Percentiles rank a stretch among this genome's conserved stretches.
phyloP scores from a whole-genome alignment of 805 yeast genomes.

The Hanseniaspora hatyaiensis region DNA sequence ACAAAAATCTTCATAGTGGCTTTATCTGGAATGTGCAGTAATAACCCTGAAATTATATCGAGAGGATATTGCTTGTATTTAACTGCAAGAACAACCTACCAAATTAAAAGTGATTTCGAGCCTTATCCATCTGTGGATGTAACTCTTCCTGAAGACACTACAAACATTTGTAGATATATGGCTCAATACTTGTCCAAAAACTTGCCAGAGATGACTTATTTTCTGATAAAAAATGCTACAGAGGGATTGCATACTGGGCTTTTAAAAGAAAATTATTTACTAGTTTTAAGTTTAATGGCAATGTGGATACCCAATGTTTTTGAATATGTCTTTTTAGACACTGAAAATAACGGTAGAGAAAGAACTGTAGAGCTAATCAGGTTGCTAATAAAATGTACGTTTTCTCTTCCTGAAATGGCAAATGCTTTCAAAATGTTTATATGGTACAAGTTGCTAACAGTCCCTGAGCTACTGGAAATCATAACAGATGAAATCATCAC shows the following conservation, averaged over 20 bases:
- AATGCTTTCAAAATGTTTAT: constrained; percentile 46
- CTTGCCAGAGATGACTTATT: constrained; percentile 49
- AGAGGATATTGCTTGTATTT: constrained; percentile 55
- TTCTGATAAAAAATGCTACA: constrained; percentile 33
- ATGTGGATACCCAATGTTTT: constrained; percentile 70
- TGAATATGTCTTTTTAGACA: constrained; percentile 42
- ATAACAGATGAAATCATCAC: constrained; percentile 64
- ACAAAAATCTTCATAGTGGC: constrained; percentile 54
- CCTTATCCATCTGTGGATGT: constrained; percentile 46
- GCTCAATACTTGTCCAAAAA: constrained; percentile 37
- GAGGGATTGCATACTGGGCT: constrained; percentile 23
- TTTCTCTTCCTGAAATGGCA: constrained; percentile 37
- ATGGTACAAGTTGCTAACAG: constrained; percentile 57
- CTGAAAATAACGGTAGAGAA: constrained; percentile 49
- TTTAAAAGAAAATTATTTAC: constrained; percentile 22
- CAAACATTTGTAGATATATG: constrained; percentile 36
- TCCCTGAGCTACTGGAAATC: constrained; percentile 44
- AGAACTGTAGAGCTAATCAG: constrained; percentile 50
- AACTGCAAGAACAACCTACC: constrained; percentile 48
- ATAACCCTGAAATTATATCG: constrained; percentile 46
- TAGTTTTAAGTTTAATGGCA: constrained; percentile 30
- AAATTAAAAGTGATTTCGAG: constrained; percentile 47
- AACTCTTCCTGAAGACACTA: constrained; percentile 57
- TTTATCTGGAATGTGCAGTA: constrained; percentile 56
- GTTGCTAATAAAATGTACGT: constrained; percentile 48